Evolutionary conservation across 2,329 filamentous ascomycete genomes (phyloP), one percentile per base, ranked within the genome.

Genomic region (Apiospora kogelbergensis): DNA sequence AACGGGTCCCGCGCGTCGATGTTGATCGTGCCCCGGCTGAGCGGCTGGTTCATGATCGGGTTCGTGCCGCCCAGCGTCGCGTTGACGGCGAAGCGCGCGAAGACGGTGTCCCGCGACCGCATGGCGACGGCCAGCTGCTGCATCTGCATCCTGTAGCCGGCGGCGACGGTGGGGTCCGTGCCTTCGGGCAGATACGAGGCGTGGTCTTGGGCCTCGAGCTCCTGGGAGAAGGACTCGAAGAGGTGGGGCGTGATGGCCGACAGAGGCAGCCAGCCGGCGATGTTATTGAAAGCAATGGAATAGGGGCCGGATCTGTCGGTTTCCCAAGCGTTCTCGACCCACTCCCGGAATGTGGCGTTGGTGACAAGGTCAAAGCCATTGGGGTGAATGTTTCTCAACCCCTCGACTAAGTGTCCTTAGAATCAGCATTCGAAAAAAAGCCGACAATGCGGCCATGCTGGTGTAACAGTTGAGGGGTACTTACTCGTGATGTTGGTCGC

Each of bases 1-100:
- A 76, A 77, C 1, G 83, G 79, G 69, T 83, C 75, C 68, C 80
- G 63, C 69, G 83, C 73, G 72, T 79, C 71, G 76, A 84, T 76
- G 70, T 80, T 80, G 65, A 82, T 75, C 17, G 74, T 78, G 33
- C 80, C 81, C 4, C 80, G 79, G 44, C 80, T 79, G 63, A 80
- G 69, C 13, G 79, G 76, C 65, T 81, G 76, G 46, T 81, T 72
- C 72, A 79, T 63, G 72, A 80, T 57, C 40, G 65, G 64, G 41
- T 26, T 46, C 26, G 41, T 48, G 6, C 24, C 42, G 26, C 65
- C 65, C 2, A 33, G 17, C 30, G 65, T 66, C 20, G 42, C 65
- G 44, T 66, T 46, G 26, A 66, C 44, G 17, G 30, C 24, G 65
- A 46, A 66, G 24, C 65, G 65, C 42, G 65, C 65, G 30, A 66